Evolutionary conservation across 2,329 filamentous ascomycete genomes (phyloP).

Genomic region (Exophiala spinifera): DNA sequence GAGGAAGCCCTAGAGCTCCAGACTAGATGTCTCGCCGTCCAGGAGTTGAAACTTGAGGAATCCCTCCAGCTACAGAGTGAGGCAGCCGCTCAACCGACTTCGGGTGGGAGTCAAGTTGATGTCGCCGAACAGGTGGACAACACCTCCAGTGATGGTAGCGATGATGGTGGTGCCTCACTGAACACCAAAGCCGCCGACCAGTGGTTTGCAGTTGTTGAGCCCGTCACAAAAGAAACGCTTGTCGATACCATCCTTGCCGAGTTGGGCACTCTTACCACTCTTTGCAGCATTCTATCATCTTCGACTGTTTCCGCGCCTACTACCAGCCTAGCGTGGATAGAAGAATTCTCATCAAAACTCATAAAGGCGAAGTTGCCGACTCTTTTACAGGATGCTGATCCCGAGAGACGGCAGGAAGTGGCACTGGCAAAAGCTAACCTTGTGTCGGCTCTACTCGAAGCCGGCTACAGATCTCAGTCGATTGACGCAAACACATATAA

Average conservation of each 20-base stretch:
- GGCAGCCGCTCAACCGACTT: constrained; percentile 12
- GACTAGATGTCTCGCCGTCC: constrained; percentile 54
- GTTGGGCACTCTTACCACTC: constrained; percentile 53
- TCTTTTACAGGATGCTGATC: constrained; percentile 47
- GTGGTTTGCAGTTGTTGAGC: constrained; percentile 66
- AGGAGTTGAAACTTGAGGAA: constrained; percentile 50
- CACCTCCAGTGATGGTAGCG: constrained; percentile 27
- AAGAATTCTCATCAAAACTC: constrained; percentile 54
- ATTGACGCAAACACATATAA: constrained; percentile 55
- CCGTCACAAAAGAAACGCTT: constrained; percentile 61
- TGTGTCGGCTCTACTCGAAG: constrained; percentile 54
- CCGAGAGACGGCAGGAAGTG: constrained; percentile 49
- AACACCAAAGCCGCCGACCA: constrained; percentile 35
- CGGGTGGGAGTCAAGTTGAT: constrained; percentile 8
- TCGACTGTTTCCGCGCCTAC: constrained; percentile 35
- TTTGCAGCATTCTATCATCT: constrained; percentile 47
- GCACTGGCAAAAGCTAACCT: constrained; percentile 57
- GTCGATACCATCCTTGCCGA: constrained; percentile 67
- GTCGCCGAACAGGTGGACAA: constrained; percentile 17
- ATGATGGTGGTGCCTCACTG: constrained; percentile 35
- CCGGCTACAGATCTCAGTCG: constrained; percentile 52
- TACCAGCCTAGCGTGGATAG: constrained; percentile 54
- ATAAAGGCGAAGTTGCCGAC: constrained; percentile 52
- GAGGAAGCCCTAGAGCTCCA: constrained; percentile 62
- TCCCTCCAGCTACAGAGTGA: constrained; percentile 40